phyloP scores from a whole-genome alignment of 192 early-diverging fungal species.

The Umbelopsis vinacea region DNA sequence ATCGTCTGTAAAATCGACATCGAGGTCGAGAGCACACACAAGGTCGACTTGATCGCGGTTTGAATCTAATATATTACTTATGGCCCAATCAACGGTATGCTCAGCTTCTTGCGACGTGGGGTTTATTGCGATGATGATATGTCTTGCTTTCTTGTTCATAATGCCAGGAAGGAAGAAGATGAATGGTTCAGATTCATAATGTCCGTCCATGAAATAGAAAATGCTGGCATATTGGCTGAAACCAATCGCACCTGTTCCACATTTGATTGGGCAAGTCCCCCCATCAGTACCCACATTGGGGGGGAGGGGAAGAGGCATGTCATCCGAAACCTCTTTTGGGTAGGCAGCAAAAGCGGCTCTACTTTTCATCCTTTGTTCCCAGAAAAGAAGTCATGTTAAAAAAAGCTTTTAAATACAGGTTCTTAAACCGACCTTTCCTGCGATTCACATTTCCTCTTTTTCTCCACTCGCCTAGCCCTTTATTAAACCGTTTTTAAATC shows the following conservation, averaged over 20 bases:
- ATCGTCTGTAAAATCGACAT: slow-evolving; percentile 35
- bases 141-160: background rate
- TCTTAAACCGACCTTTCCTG: slow-evolving; percentile 9
- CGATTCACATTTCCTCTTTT: background rate
- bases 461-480: background rate
- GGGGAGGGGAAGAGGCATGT: slow-evolving; percentile 1
- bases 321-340: slow-evolving; percentile 14
- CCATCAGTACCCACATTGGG: background rate
- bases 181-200: background rate
- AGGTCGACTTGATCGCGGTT: slow-evolving; percentile 36
- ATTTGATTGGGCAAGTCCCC: background rate
- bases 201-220: too few species aligned
- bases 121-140: slow-evolving; percentile 46
- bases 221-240: background rate
- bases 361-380: slow-evolving; percentile 3
- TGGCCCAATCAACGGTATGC: slow-evolving; percentile 45
- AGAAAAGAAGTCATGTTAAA: slow-evolving; percentile 16
- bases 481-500: background rate
- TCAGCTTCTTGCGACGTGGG: slow-evolving; percentile 39
- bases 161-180: background rate
- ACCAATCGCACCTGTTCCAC: background rate
- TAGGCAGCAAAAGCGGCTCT: background rate
- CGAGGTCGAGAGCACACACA: slow-evolving; percentile 32
- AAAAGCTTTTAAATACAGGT: background rate
- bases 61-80: slow-evolving; percentile 40